Evolutionary conservation across 495 filamentous ascomycete genomes (phyloP), one percentile per base, ranked within the genome.

Genomic region (Amniculicola lignicola): DNA sequence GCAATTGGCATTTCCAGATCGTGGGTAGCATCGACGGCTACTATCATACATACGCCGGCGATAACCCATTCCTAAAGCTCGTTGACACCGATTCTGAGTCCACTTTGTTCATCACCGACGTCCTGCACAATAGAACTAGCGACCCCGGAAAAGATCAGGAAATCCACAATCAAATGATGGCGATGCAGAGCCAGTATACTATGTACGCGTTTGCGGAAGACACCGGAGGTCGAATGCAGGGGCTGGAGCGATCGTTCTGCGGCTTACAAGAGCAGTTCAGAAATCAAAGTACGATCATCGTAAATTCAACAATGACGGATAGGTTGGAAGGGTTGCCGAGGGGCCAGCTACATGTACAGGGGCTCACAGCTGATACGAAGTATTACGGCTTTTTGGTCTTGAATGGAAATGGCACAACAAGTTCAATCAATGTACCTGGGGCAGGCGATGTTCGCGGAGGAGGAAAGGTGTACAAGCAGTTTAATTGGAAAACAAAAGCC

Each of bases 321-420:
- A 75, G 81, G 2, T 82, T 33, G 29, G 29, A n/a, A n/a, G 6
- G 37, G 6, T 40, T 81, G 36, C 87, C 88, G 0, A 87, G 87
- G 62, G 81, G 94, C 70, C 88, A 96, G 64, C 94, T 97, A 69
- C 88, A 92, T 59, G 71, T 95, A 25, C 81, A 75, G 14, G 80
- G 82, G 1, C 75, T 98, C 15, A 88, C 90, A 43, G 68, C 72
- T 4, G 87, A 80, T 58, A 79, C 85, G 5, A 75, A 69, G 0
- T 98, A 97, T 63, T 61, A 74, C 35, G 88, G 78, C 0, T 82
- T 89, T 45, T 70, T 96, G 24, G 88, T 84, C 6, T 77, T 83
- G 65, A 67, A 75, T 22, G 80, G 76, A 7, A 84, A 77, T 59
- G 79, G 76, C 14, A 79, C 9, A 54, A 19, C 3, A 35, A 52